These are phyloP conservation scores for Byssothecium circinans DNA, from an alignment of 2,329 filamentous ascomycete species.

Conservation along the genomic window DNA sequence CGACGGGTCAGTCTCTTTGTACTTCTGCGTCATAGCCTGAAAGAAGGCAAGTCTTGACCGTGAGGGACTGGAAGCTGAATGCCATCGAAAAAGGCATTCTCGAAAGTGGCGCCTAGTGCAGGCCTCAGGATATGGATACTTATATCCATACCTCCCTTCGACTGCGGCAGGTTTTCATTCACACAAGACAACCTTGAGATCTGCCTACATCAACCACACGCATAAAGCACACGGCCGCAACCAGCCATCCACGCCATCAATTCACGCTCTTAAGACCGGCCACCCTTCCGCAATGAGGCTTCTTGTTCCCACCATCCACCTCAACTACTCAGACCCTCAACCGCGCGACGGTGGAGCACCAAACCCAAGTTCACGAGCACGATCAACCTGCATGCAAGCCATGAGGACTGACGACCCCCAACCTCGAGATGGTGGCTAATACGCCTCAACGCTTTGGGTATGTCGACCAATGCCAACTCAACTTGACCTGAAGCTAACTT, in stretches of 20 bases:
- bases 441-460: slow-evolving; percentile 5
- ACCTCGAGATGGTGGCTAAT: slow-evolving; percentile 38
- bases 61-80: slow-evolving; percentile 18
- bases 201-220: slow-evolving; percentile 17
- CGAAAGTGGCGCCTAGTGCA: slow-evolving; percentile 25
- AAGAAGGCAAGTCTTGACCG: slow-evolving; percentile 37
- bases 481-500: slow-evolving; percentile 5
- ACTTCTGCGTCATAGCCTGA: slow-evolving; percentile 33
- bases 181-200: slow-evolving; percentile 12
- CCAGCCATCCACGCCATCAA: slow-evolving; percentile 10
- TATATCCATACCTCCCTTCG: slow-evolving; percentile 19
- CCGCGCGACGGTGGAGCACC: slow-evolving; percentile 40
- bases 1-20: slow-evolving; percentile 15
- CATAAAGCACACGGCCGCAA: slow-evolving; percentile 15
- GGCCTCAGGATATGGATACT: slow-evolving; percentile 25
- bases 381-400: slow-evolving; percentile 17
- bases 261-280: slow-evolving; percentile 8
- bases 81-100: slow-evolving; percentile 22
- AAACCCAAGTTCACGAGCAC: slow-evolving; percentile 20
- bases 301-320: slow-evolving; percentile 9
- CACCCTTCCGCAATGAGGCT: slow-evolving; percentile 23
- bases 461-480: slow-evolving; percentile 4
- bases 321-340: slow-evolving; percentile 22
- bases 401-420: slow-evolving; percentile 23
- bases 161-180: background rate